Percentiles rank a stretch among this genome's conserved stretches.
Conservation (phyloP, 1,139 yeast species). For the Taphrina communis region DNA sequence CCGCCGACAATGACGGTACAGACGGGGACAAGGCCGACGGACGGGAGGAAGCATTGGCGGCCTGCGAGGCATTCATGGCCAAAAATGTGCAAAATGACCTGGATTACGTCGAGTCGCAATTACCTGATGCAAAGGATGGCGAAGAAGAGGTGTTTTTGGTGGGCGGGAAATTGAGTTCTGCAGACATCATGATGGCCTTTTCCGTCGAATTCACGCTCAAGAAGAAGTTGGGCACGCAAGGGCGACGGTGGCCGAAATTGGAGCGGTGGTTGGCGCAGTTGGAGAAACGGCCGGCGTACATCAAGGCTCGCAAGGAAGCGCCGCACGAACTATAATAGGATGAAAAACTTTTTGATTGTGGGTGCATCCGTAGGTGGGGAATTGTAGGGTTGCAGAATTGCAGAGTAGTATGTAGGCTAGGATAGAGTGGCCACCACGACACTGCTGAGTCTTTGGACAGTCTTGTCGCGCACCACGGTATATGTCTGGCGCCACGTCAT, state of each 20-base stretch:
- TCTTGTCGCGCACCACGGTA: slow-evolving; percentile 26
- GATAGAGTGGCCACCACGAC: slow-evolving; percentile 17
- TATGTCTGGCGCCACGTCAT: slow-evolving; percentile 23
- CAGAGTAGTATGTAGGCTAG: background rate
- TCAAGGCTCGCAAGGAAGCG: slow-evolving; percentile 35
- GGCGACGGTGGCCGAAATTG: slow-evolving; percentile 24
- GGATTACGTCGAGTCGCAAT: slow-evolving; percentile 25
- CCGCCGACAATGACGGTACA: too few species aligned
- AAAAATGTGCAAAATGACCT: slow-evolving; percentile 33
- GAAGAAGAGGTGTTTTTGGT: slow-evolving; percentile 22
- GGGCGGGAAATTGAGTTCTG: slow-evolving; percentile 13
- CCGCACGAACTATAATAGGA: slow-evolving; percentile 22
- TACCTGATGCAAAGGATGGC: background rate
- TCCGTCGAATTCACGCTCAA: slow-evolving; percentile 23
- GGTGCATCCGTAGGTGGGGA: too few species aligned
- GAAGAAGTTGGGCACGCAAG: slow-evolving; percentile 26
- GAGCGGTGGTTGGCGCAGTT: slow-evolving; percentile 27
- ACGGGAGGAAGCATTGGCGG: slow-evolving; percentile 17
- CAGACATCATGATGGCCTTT: slow-evolving; percentile 36
- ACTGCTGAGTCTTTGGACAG: slow-evolving; percentile 13
- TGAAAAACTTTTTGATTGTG: too few species aligned
- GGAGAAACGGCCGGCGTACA: slow-evolving; percentile 34
- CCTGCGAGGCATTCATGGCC: slow-evolving; percentile 28
- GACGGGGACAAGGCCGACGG: background rate
- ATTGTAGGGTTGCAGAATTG: background rate